These are phyloP conservation scores for Candida caryicola DNA, from an alignment of 805 yeast genomes.

Conservation along the genomic window DNA sequence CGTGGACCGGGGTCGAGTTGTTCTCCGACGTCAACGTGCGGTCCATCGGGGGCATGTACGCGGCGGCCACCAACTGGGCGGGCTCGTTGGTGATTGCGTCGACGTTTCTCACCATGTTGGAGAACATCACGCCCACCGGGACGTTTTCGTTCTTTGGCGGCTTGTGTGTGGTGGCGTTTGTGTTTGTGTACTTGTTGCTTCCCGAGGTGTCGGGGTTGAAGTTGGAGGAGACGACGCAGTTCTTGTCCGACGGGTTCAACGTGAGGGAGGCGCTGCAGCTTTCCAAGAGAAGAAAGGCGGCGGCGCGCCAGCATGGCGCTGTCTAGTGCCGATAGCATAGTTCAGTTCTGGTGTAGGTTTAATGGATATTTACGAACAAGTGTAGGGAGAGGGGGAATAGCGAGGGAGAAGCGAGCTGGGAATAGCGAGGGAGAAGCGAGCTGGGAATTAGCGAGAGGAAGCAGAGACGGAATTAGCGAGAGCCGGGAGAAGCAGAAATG, in stretches of 20 bases:
- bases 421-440: too few relatives aligned
- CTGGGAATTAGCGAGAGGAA: too few relatives aligned
- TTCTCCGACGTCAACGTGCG: conserved; percentile 88
- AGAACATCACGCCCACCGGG: conserved; percentile 91
- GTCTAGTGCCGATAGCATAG: too few relatives aligned
- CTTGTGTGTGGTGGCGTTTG: conserved; percentile 65
- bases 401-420: too few relatives aligned
- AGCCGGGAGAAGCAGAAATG: too few relatives aligned
- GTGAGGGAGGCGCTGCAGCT: conserved; percentile 52
- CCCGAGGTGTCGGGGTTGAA: conserved; percentile 92
- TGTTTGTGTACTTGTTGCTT: conserved; percentile 77
- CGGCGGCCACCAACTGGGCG: conserved; percentile 93
- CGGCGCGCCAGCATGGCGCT: too few relatives aligned
- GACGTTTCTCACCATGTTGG: conserved; percentile 90
- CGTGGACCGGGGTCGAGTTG: conserved; percentile 97
- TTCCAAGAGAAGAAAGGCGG: conserved; percentile 36
- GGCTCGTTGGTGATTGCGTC: conserved; percentile 90
- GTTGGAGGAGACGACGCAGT: conserved; percentile 84
- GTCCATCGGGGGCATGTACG: conserved; percentile 86
- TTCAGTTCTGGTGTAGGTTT: too few relatives aligned
- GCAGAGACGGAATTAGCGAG: too few relatives aligned
- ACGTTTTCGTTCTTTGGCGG: conserved; percentile 91
- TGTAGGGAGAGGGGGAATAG: too few relatives aligned
- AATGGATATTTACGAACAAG: too few relatives aligned
- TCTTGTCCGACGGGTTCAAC: conserved; percentile 82